These are phyloP conservation scores for Penicillium oxalicum DNA, from an alignment of 2,329 filamentous ascomycete species.

Conservation along the genomic window DNA sequence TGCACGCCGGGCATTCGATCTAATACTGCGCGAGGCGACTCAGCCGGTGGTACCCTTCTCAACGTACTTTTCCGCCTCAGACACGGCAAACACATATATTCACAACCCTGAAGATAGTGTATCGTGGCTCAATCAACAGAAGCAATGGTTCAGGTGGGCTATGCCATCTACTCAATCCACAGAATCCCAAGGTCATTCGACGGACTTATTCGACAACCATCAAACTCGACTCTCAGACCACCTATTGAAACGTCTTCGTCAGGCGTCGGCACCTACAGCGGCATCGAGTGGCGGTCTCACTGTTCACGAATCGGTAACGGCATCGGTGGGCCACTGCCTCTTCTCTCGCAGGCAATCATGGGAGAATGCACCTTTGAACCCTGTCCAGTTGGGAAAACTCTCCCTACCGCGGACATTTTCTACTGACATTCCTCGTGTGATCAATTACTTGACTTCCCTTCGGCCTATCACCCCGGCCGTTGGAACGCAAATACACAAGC, in stretches of 20 bases:
- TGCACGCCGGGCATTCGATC: conserved; percentile 30
- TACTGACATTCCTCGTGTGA: conserved; percentile 29
- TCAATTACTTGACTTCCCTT: conserved; percentile 28
- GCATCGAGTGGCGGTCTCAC: conserved; percentile 1
- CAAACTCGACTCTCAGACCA: conserved; percentile 27
- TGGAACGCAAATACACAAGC: conserved; percentile 18
- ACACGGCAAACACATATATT: conserved; percentile 22
- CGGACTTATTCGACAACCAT: conserved; percentile 27
- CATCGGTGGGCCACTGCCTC: conserved; percentile 36
- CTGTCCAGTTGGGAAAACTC: conserved; percentile 27
- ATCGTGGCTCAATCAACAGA: conserved; percentile 29
- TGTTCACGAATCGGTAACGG: conserved; percentile 31
- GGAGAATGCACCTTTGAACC: conserved; percentile 20
- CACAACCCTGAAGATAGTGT: conserved; percentile 20
- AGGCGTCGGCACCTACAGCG: conserved; percentile 1
- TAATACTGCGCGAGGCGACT: conserved; percentile 22
- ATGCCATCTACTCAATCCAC: conserved; percentile 21
- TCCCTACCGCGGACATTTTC: conserved; percentile 29
- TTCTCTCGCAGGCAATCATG: conserved; percentile 25
- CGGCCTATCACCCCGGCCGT: conserved; percentile 11
- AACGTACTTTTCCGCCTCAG: conserved; percentile 30
- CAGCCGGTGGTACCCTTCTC: conserved; percentile 25
- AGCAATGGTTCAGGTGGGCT: conserved; percentile 37
- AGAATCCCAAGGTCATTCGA: conserved; percentile 13
- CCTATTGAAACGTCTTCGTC: conserved; percentile 28